Evolutionary conservation across 805 yeast species (phyloP), one percentile per base, ranked within the genome.

Genomic region (Blastobotrys parvus): DNA sequence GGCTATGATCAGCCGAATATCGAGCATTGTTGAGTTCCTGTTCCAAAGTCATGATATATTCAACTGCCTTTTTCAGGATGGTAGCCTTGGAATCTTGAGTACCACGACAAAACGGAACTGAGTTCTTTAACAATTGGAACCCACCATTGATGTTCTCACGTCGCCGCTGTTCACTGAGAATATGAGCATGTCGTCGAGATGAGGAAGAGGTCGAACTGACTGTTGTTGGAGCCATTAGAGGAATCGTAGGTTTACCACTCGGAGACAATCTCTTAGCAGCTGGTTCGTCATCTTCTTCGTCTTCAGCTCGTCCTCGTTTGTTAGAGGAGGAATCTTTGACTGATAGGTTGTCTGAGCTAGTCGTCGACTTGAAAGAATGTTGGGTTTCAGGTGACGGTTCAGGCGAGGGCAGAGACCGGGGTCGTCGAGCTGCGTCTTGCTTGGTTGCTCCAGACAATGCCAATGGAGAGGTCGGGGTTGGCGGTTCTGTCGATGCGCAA

Each of bases 61-160:
- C 70, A 5, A 64, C 68, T 1, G 71, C 62, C 51, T 68, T 68
- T 35, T 61, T 64, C 38, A 70, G 56, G 13, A 69, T 65, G 41
- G 61, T 62, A 0, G 74, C 72, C 50, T 70, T 70, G n/a, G 74
- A 69, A 43, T 68, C 73, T 47, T 64, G 67, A 4, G 68, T 60
- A 13, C 66, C 61, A 27, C 65, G 56, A 34, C 71, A 58, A 15
- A 63, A 59, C 3, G 74, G 74, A 6, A 70, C 70, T 1, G 65
- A 50, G 38, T 54, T 52, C 42, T 63, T 62, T 16, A 70, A 53
- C 38, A 59, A 61, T 32, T 65, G 61, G 47, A 70, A 70, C 15
- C 74, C 74, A 39, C 70, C 74, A 31, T 68, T 68, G 41, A 70
- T 70, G 45, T 65, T 62, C 42, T 69, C 72, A 25, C 74, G 58